These are phyloP conservation scores for Fusarium compactum DNA, from an alignment of 2,329 filamentous ascomycete species.

Conservation along the genomic window DNA sequence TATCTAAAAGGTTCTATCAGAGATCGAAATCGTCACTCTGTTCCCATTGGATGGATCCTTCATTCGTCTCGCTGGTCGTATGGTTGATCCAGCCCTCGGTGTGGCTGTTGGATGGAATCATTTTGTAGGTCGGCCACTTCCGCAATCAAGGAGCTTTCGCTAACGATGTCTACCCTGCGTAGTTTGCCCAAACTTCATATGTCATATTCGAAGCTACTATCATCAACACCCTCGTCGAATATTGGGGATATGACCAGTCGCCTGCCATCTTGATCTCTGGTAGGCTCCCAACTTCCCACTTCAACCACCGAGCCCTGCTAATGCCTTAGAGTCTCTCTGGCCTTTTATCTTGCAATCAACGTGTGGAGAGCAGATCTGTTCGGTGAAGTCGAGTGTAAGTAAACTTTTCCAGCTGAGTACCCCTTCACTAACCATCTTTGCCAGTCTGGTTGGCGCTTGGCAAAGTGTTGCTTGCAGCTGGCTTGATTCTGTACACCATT, in stretches of 20 bases:
- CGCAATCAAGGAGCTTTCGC: no score
- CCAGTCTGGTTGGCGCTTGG: slow-evolving; percentile 67
- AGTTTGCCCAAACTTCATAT: neutral
- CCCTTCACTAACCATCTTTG: neutral
- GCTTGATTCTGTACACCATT: slow-evolving; percentile 78
- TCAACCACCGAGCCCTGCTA: no score
- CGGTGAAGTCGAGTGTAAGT: neutral
- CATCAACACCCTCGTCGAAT: neutral
- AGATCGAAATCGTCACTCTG: neutral
- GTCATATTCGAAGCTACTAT: neutral
- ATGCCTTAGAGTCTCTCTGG: neutral
- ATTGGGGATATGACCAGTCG: neutral
- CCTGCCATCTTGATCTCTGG: neutral
- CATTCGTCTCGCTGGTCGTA: neutral
- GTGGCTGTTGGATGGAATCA: slow-evolving; percentile 2
- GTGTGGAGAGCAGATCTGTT: neutral
- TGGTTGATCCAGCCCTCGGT: neutral
- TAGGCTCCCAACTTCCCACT: no score
- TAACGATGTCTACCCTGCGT: no score
- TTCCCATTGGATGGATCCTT: neutral
- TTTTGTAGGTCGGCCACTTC: neutral
- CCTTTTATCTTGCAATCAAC: neutral
- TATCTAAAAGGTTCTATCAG: no score
- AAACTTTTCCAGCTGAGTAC: accelerated
- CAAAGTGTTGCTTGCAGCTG: slow-evolving; percentile 73